phyloP scores from a whole-genome alignment of 352 stramenopile species.

The Pythium sp. region DNA sequence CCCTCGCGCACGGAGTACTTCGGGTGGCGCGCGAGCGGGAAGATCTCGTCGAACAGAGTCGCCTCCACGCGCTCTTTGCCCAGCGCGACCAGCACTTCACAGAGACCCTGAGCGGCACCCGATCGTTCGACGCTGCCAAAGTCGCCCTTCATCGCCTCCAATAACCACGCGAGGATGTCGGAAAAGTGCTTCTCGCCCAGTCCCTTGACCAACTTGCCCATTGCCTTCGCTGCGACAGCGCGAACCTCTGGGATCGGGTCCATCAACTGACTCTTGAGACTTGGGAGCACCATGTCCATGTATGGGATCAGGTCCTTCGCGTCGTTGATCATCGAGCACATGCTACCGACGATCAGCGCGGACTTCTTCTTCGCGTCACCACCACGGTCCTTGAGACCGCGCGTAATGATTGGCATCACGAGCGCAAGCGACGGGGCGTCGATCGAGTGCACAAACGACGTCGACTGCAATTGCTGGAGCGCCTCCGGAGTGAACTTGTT shows the following conservation, averaged over 20 bases:
- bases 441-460: conserved; percentile 99
- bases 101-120: conserved; percentile 97
- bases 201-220: conserved; percentile 94
- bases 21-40: conserved; percentile 93
- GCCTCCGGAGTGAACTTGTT: conserved; percentile 90
- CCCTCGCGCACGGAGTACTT: conserved; percentile 96
- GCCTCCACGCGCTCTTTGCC: conserved; percentile 74
- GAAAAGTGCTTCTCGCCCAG: conserved; percentile 95
- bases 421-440: conserved; percentile 98
- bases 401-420: conserved; percentile 98
- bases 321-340: conserved; percentile 99
- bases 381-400: conserved; percentile 95
- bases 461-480: conserved; percentile 97
- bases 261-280: conserved; percentile 92
- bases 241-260: conserved; percentile 95
- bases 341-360: conserved; percentile 98
- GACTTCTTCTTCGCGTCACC: conserved; percentile 98
- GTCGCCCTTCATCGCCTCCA: conserved; percentile 95
- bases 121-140: conserved; percentile 96
- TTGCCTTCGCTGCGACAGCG: conserved; percentile 92
- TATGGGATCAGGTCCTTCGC: conserved; percentile 97
- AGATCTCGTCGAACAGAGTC: conserved; percentile 91
- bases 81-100: conserved; percentile 92
- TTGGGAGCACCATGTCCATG: conserved; percentile 95
- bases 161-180: conserved; percentile 96